phyloP scores from a whole-genome alignment of 2,329 filamentous ascomycete species.

The Arthroderma sp. region DNA sequence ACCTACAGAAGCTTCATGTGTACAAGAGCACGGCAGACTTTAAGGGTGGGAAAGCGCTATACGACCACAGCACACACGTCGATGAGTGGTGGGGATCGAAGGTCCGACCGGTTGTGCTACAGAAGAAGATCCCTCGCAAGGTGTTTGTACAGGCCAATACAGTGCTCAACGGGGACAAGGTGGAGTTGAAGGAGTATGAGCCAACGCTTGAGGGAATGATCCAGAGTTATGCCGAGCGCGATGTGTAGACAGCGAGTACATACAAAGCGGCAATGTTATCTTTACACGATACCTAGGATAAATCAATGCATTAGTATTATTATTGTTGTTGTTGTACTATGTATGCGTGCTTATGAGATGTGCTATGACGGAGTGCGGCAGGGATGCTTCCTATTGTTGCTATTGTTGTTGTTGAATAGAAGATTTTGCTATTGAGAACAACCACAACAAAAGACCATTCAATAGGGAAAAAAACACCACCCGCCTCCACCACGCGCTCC shows the following conservation, averaged over 20 bases:
- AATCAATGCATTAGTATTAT: not conserved
- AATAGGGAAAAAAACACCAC: too few species aligned
- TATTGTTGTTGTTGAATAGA: too few species aligned
- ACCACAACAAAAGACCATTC: too few species aligned
- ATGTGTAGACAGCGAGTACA: conserved; percentile 22
- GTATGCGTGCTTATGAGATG: too few species aligned
- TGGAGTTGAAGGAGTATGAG: conserved; percentile 75
- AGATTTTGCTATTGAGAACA: too few species aligned
- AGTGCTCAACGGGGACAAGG: conserved; percentile 53
- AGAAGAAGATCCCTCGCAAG: conserved; percentile 47
- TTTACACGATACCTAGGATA: too few species aligned
- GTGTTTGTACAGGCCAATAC: conserved; percentile 93
- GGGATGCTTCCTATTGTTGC: too few species aligned
- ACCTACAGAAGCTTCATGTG: conserved; percentile 81
- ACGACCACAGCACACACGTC: conserved; percentile 70
- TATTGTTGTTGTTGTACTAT: not conserved
- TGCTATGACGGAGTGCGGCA: too few species aligned
- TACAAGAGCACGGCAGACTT: conserved; percentile 87
- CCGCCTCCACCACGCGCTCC: too few species aligned
- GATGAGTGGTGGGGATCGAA: conserved; percentile 73
- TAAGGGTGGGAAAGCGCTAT: conserved; percentile 62
- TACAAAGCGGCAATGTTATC: too few species aligned
- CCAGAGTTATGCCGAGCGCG: conserved; percentile 59
- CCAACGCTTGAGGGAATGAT: conserved; percentile 68
- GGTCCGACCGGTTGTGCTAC: conserved; percentile 53